phyloP scores from a whole-genome alignment of 176 grass and related monocot genomes.

The Miscanthus lutarioriparius region DNA sequence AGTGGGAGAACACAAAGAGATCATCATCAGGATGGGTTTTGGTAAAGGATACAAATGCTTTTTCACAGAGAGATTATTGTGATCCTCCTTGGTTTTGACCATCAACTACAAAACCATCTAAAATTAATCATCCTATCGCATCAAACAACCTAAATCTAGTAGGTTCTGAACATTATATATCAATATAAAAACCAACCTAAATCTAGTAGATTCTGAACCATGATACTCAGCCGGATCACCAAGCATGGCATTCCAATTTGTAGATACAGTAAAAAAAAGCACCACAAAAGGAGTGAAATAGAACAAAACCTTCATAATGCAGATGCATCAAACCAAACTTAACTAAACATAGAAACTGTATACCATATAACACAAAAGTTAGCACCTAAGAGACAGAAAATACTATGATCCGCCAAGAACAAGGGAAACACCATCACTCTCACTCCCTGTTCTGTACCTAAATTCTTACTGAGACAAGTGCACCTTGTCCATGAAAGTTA shows the following conservation, averaged over 20 bases:
- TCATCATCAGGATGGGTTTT: background rate
- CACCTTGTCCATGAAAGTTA: slow-evolving; percentile 37
- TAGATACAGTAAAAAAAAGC: background rate
- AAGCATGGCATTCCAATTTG: background rate
- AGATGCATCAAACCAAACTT: slow-evolving; percentile 23
- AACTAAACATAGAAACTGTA: slow-evolving; percentile 29
- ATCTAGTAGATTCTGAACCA: background rate
- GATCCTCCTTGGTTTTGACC: background rate
- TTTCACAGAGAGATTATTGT: background rate
- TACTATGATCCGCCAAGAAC: slow-evolving; percentile 29
- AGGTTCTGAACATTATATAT: background rate
- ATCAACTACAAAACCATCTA: background rate
- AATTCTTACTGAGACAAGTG: slow-evolving; percentile 38
- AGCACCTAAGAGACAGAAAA: slow-evolving; percentile 41
- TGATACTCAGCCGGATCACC: background rate
- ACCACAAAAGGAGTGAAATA: background rate
- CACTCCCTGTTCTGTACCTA: slow-evolving; percentile 37
- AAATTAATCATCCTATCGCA: background rate
- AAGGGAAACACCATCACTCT: slow-evolving; percentile 34
- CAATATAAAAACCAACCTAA: background rate
- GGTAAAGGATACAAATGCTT: background rate
- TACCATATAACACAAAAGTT: slow-evolving; percentile 50
- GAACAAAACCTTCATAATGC: slow-evolving; percentile 11
- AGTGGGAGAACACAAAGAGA: background rate
- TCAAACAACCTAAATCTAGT: background rate